phyloP scores from a whole-genome alignment of 129 eudicot genomes.

The Tagetes patula region DNA sequence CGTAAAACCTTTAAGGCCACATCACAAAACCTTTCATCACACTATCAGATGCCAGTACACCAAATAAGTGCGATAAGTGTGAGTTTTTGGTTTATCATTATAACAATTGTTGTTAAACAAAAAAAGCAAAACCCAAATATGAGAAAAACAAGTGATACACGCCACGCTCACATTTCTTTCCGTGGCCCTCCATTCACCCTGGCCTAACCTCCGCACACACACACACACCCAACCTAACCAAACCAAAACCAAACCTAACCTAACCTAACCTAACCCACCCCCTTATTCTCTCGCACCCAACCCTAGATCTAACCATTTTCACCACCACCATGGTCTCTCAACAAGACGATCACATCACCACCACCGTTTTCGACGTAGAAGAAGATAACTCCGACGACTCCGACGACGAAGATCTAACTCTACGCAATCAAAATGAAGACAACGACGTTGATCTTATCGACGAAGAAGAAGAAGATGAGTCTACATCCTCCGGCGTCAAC shows the following conservation, averaged over 20 bases:
- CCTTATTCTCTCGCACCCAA: slow-evolving; percentile 17
- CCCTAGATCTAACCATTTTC: slow-evolving; percentile 15
- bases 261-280: neutral
- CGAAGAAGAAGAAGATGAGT: slow-evolving; percentile 42
- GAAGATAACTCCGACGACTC: slow-evolving; percentile 48
- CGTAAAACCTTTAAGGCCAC: no score
- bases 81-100: no score
- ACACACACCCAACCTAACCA: slow-evolving; percentile 16
- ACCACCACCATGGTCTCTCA: slow-evolving; percentile 39
- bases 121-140: neutral
- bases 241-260: slow-evolving; percentile 18
- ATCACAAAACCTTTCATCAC: no score
- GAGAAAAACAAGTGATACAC: slow-evolving; percentile 22
- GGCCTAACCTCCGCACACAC: slow-evolving; percentile 26
- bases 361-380: slow-evolving; percentile 40
- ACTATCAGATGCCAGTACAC: no score
- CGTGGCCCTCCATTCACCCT: slow-evolving; percentile 32
- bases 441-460: slow-evolving; percentile 29
- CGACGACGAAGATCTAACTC: slow-evolving; percentile 24
- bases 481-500: slow-evolving; percentile 43
- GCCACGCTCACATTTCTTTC: slow-evolving; percentile 34
- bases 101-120: neutral
- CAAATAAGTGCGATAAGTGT: no score
- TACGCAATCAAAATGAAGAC: slow-evolving; percentile 36
- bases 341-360: slow-evolving; percentile 44